A percentile compares a stretch with the other conserved stretches of the same genome.
Conservation (phyloP, 1,284 basidiomycete genomes). For the Trametes pubescens region DNA sequence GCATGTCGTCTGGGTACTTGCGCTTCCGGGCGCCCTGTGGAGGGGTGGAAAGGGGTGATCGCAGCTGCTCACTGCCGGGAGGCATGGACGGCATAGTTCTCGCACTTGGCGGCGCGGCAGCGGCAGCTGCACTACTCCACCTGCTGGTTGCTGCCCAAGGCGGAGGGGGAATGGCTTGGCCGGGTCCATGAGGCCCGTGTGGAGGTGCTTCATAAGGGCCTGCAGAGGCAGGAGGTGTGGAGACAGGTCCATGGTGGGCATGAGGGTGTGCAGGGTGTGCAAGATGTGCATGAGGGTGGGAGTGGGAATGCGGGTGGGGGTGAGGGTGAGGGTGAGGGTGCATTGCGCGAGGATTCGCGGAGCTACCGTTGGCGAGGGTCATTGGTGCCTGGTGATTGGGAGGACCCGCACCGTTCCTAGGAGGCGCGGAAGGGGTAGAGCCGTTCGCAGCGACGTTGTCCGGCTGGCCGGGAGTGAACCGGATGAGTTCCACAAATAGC, state of each 20-base stretch:
- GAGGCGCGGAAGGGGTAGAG: constrained; percentile 10
- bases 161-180: constrained; percentile 61
- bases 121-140: constrained; percentile 44
- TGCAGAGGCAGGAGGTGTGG: constrained; percentile 40
- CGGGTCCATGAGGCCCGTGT: constrained; percentile 29
- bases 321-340: constrained; percentile 42
- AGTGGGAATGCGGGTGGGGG: constrained; percentile 28
- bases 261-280: background rate
- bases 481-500: constrained; percentile 76
- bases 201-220: constrained; percentile 43
- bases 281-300: constrained; percentile 18
- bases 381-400: constrained; percentile 44
- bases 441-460: constrained; percentile 41
- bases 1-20: constrained; percentile 52
- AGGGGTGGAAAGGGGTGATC: constrained; percentile 36
- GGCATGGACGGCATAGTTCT: constrained; percentile 25
- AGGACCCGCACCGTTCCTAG: constrained; percentile 17
- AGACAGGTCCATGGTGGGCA: background rate
- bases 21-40: constrained; percentile 49
- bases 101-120: constrained; percentile 40
- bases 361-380: constrained; percentile 40
- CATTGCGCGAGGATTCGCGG: constrained; percentile 40
- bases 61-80: constrained; percentile 27
- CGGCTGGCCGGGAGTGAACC: constrained; percentile 62
- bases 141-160: constrained; percentile 71